Percentiles rank a stretch among this genome's conserved stretches.
These are phyloP conservation scores for Stellera chamaejasme DNA, from an alignment of 345 rosid genomes.

Conservation along the genomic window DNA sequence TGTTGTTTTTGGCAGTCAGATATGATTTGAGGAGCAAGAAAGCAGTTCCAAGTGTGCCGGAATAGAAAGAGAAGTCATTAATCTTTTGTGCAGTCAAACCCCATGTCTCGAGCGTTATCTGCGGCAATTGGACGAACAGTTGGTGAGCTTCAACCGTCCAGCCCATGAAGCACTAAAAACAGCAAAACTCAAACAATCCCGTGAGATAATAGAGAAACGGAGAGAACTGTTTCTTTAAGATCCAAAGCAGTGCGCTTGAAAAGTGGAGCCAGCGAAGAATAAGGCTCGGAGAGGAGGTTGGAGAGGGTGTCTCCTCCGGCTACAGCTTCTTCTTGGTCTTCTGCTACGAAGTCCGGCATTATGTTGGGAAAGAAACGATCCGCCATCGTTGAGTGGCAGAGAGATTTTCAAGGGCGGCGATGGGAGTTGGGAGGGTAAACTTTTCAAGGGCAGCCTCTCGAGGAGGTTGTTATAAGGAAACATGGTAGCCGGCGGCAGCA, in stretches of 20 bases:
- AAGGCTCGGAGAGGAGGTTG: slow-evolving; percentile 60
- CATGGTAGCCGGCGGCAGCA: too few relatives aligned
- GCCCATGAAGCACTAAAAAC: neutral
- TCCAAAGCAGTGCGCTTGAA: slow-evolving; percentile 56
- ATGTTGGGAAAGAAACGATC: slow-evolving; percentile 59
- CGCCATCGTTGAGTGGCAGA: slow-evolving; percentile 26
- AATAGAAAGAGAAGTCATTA: slow-evolving; percentile 38
- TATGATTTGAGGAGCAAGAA: slow-evolving; percentile 50
- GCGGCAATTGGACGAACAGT: slow-evolving; percentile 9
- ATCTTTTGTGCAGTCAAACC: slow-evolving; percentile 33
- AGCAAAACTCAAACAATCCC: neutral
- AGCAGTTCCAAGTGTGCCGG: slow-evolving; percentile 52
- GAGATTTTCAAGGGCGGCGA: too few relatives aligned
- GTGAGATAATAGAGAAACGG: neutral
- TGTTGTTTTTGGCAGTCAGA: slow-evolving; percentile 28
- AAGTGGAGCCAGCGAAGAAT: slow-evolving; percentile 41
- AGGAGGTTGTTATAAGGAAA: neutral
- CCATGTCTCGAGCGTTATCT: slow-evolving; percentile 56
- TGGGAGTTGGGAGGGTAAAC: neutral
- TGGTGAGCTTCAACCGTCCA: neutral
- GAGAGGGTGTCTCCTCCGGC: slow-evolving; percentile 33
- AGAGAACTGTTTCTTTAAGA: slow-evolving; percentile 63
- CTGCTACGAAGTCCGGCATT: slow-evolving; percentile 39
- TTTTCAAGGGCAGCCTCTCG: neutral
- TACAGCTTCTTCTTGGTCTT: slow-evolving; percentile 3